These are phyloP conservation scores for Fennellomyces sp. DNA, from an alignment of 371 early-diverging fungal species.

Conservation along the genomic window DNA sequence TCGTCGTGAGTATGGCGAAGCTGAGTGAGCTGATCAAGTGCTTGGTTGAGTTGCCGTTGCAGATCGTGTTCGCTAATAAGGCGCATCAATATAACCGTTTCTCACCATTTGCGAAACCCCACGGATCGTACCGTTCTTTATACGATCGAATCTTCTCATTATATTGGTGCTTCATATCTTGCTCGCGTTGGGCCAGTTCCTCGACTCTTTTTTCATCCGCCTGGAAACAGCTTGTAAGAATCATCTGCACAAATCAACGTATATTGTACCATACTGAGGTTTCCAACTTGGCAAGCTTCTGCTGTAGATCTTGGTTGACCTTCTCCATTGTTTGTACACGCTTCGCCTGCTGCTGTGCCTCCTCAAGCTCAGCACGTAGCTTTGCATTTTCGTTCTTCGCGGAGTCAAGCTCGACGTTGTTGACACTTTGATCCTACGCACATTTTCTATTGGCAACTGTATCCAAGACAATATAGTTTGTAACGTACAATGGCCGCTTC, in stretches of 20 bases:
- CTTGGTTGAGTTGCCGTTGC: slow-evolving; percentile 80
- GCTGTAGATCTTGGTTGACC: slow-evolving; percentile 51
- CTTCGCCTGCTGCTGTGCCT: slow-evolving; percentile 47
- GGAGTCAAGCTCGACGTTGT: slow-evolving; percentile 48
- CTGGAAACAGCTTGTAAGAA: slow-evolving; percentile 30
- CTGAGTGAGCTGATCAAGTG: slow-evolving; percentile 75
- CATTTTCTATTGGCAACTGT: neutral
- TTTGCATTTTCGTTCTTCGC: slow-evolving; percentile 56
- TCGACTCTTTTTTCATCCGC: slow-evolving; percentile 63
- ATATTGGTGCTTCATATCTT: slow-evolving; percentile 67
- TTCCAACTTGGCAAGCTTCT: slow-evolving; percentile 57
- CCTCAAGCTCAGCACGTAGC: slow-evolving; percentile 55
- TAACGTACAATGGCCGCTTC: slow-evolving; percentile 46
- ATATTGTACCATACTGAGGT: slow-evolving; percentile 20
- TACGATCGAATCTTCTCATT: slow-evolving; percentile 79
- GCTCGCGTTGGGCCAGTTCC: slow-evolving; percentile 56
- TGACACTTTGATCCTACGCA: slow-evolving; percentile 63
- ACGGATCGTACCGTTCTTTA: slow-evolving; percentile 68
- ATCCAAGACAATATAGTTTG: neutral
- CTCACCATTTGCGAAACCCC: neutral
- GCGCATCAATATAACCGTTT: neutral
- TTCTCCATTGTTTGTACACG: slow-evolving; percentile 49
- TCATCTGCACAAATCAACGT: neutral
- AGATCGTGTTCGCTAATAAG: slow-evolving; percentile 74
- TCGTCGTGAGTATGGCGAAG: slow-evolving; percentile 75